Evolutionary conservation across 768 basidiomycete species (phyloP), one percentile per base, ranked within the genome.

Genomic region (Boletus fagicola): DNA sequence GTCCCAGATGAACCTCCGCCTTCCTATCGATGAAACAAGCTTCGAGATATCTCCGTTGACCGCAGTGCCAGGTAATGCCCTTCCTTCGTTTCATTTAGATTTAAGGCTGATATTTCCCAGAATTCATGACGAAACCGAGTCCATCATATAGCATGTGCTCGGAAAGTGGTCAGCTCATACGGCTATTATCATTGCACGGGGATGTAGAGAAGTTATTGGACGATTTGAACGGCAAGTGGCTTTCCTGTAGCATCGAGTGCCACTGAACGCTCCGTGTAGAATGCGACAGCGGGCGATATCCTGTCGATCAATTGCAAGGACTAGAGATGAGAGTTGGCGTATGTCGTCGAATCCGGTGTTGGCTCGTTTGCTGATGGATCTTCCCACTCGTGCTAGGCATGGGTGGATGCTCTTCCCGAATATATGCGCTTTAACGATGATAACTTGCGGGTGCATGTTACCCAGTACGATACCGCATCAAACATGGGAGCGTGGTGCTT

Each of bases 401-500:
- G 90, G 90, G 76, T 75, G 28, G 74, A 75, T 24, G 81, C 81
- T 36, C 80, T 92, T n/a, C 84, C 91, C 12, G 82, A 85, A 42
- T 80, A 86, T 64, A 81, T 93, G 45, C 81, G 79, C 9, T 92
- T 88, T 65, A 85, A 81, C 24, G 83, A 87, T 46, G 81, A 87
- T 63, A 90, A 80, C 67, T 70, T 91, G 20, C 76, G 78, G 60
- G 81, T 85, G 20, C 88, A 92, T 62, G 75, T 84, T 60, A 80
- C 83, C 18, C 88, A 90, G 83, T 87, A 91, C 62, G 89, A 90
- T 66, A 91, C 90, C 22, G 83, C 82, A 63, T 86, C 87, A 16
- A 90, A 89, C 63, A 80, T 80, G 30, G 87, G 90, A 46, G 87
- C 88, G 11, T 92, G 90, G 91, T 88, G 86, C 63, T 93, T 83